Percentiles rank a stretch among this genome's conserved stretches.
These are phyloP conservation scores for Chalaropsis thielavioides DNA, from an alignment of 2,329 filamentous ascomycete genomes.

Conservation along the genomic window DNA sequence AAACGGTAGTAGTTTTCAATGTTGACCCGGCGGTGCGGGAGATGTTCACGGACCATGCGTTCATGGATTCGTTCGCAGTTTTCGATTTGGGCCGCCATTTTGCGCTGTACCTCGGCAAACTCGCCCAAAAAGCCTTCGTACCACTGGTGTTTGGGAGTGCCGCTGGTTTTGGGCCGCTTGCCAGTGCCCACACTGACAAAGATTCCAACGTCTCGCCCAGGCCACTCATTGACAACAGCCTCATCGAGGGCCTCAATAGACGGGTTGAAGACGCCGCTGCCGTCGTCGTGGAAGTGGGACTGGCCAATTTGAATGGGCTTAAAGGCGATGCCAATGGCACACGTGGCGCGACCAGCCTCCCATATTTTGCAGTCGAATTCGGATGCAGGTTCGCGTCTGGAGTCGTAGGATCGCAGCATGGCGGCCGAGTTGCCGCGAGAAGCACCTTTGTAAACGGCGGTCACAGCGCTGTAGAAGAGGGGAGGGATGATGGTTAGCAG, in stretches of 20 bases:
- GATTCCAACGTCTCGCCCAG: slow-evolving; percentile 78
- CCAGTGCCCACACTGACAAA: slow-evolving; percentile 93
- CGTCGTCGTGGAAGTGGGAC: slow-evolving; percentile 86
- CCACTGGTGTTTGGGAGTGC: slow-evolving; percentile 62
- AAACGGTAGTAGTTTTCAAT: slow-evolving; percentile 85
- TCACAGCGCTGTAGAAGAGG: slow-evolving; percentile 55
- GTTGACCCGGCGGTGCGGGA: slow-evolving; percentile 64
- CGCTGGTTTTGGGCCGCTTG: slow-evolving; percentile 52
- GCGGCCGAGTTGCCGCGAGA: slow-evolving; percentile 51
- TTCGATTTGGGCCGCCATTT: slow-evolving; percentile 74
- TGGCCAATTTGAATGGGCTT: slow-evolving; percentile 92
- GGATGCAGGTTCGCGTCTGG: slow-evolving; percentile 73
- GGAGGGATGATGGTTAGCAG: not conserved
- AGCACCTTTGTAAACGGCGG: slow-evolving; percentile 78
- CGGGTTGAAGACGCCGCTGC: slow-evolving; percentile 82
- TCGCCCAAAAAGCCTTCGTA: slow-evolving; percentile 89
- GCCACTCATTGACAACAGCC: slow-evolving; percentile 85
- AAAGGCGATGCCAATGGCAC: slow-evolving; percentile 79
- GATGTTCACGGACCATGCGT: slow-evolving; percentile 65
- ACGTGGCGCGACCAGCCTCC: slow-evolving; percentile 93
- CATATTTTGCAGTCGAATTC: slow-evolving; percentile 93
- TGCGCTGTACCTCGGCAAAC: slow-evolving; percentile 76
- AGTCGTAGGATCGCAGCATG: slow-evolving; percentile 86
- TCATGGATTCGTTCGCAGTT: slow-evolving; percentile 85
- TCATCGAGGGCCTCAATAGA: slow-evolving; percentile 76